Evolutionary conservation across 2,329 filamentous ascomycete genomes (phyloP), one percentile per base, ranked within the genome.

Genomic region (Apiospora rasikravindrae): DNA sequence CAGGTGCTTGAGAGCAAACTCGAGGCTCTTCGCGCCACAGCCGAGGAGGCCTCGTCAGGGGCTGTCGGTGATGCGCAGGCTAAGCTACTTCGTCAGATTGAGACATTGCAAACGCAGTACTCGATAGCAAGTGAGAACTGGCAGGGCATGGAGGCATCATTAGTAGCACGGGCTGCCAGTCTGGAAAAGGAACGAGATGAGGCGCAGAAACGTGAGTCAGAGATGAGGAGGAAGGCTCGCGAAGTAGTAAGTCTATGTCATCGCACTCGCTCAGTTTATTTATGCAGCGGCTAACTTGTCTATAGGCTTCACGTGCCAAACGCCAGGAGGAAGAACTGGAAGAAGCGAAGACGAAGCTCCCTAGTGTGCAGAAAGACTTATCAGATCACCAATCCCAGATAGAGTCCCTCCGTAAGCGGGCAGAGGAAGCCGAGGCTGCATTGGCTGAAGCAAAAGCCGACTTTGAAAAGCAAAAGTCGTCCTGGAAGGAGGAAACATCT

Each of bases 101-200:
- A 99, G 84, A 98, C 94, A 0, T 84, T 99, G 49, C 96, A 99
- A 82, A 96, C 94, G 8, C 97, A 99, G 81, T 98, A 99, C 82
- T 91, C 95, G 0, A 91, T 97, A 71, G 96, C 96, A 1, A 96
- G 94, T 76, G 94, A 97, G 79, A 99, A 99, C 77, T 99, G 97
- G 96, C 95, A 98, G 80, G 94, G 95, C 0, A 97, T 99, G 74
- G 96, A 99, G 82, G 90, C 93, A 13, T 97, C 94, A 2, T 84
- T 99, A 44, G 88, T 96, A 69, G 90, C 94, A 29, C 90, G 95
- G 72, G 88, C 96, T 14, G 88, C 91, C 4, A 92, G 86, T 69
- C 86, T 98, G 13, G 96, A 99, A 81, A 96, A 93, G 80, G 97
- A 99, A 81, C 90, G 94, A 71, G 95, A 98, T 78, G 96, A 99